These are phyloP conservation scores for Crithidia sp. DNA, from an alignment of 208 protist genomes.

Conservation along the genomic window DNA sequence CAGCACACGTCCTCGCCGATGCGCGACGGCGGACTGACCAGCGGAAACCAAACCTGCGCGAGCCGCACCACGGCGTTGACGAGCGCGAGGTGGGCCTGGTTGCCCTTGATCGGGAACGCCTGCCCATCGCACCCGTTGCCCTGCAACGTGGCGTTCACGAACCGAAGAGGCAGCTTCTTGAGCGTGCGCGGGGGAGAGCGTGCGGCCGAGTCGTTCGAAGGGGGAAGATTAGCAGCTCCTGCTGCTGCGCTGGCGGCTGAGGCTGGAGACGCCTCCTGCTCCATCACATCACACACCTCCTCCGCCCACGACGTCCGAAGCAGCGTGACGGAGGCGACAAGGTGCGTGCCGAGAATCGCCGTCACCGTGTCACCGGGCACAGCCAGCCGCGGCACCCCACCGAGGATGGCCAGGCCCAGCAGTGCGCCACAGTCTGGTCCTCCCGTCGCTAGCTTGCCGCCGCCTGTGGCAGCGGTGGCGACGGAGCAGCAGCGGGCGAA, in stretches of 20 bases:
- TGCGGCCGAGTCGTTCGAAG: not conserved
- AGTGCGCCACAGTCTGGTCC: slow-evolving; percentile 39
- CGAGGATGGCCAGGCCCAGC: slow-evolving; percentile 70
- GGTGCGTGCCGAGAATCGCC: slow-evolving; percentile 52
- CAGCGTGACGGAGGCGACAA: slow-evolving; percentile 45
- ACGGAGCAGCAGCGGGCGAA: slow-evolving; percentile 21
- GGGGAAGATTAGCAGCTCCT: not conserved
- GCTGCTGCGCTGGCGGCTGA: not conserved
- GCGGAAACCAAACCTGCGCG: slow-evolving; percentile 22
- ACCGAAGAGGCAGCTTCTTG: slow-evolving; percentile 62
- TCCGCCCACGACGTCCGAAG: slow-evolving; percentile 63
- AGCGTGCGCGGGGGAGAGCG: not conserved
- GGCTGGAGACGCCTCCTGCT: slow-evolving; percentile 36
- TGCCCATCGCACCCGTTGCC: slow-evolving; percentile 31
- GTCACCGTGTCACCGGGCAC: slow-evolving; percentile 71
- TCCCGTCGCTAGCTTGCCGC: not conserved
- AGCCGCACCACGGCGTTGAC: slow-evolving; percentile 35
- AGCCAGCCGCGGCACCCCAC: slow-evolving; percentile 60
- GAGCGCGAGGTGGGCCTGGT: slow-evolving; percentile 17
- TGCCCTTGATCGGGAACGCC: slow-evolving; percentile 22
- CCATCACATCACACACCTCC: slow-evolving; percentile 74
- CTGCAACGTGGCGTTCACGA: slow-evolving; percentile 51
- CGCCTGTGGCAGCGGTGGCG: not conserved
- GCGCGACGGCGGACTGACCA: slow-evolving; percentile 8
- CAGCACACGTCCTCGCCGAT: slow-evolving; percentile 27